A percentile compares a stretch with the other conserved stretches of the same genome.
Conservation (phyloP, 352 stramenopile species). For the Phytophthora sansomeana region DNA sequence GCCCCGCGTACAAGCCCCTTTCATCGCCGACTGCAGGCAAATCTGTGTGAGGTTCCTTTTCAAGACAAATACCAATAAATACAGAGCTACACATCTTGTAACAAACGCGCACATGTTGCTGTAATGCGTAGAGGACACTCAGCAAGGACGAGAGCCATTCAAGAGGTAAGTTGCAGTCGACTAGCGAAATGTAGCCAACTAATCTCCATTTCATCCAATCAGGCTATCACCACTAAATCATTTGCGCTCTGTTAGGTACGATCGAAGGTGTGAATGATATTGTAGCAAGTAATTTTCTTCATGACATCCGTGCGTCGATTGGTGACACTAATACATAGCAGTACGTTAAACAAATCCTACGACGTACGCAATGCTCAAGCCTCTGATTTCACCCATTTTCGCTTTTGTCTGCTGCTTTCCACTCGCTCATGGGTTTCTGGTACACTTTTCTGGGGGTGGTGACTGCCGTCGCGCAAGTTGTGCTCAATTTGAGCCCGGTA, state of each 20-base stretch:
- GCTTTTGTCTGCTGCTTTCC: not conserved
- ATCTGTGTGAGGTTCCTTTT: not conserved
- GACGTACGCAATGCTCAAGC: conserved; percentile 3
- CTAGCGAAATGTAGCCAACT: conserved; percentile 21
- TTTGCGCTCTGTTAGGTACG: not conserved
- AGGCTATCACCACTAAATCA: not conserved
- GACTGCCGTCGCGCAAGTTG: conserved; percentile 24
- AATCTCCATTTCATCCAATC: too few species aligned
- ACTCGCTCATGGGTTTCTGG: conserved; percentile 29
- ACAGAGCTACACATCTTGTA: not conserved
- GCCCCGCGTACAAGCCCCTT: conserved; percentile 20
- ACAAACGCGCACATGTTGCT: not conserved
- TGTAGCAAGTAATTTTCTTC: not conserved
- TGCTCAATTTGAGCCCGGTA: conserved; percentile 30
- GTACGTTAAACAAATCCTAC: not conserved
- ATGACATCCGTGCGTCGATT: conserved; percentile 19
- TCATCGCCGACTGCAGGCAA: conserved; percentile 6
- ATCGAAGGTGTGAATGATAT: not conserved
- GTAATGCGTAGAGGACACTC: too few species aligned
- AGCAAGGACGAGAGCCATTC: too few species aligned
- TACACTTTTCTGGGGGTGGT: conserved; percentile 25
- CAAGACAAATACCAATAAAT: not conserved
- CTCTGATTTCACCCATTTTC: conserved; percentile 23
- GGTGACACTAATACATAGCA: conserved; percentile 19
- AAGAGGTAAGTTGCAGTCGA: conserved; percentile 3